Base-by-base conservation (phyloP, 2,329 filamentous ascomycete species). In the Paraphaeosphaeria minitans region DNA sequence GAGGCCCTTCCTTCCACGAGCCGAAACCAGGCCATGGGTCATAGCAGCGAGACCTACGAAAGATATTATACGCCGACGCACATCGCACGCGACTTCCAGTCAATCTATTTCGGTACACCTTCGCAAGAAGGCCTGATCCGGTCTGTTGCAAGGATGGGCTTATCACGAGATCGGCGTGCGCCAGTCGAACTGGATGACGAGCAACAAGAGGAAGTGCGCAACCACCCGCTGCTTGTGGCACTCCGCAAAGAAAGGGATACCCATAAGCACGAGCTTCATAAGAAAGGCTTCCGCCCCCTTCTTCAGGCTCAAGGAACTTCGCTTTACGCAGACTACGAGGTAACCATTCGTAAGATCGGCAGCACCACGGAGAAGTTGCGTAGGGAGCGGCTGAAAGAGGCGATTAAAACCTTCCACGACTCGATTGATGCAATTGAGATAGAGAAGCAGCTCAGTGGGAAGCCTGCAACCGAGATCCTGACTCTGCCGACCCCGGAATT, bases 381-480 rank as follows among this genome's bases (percentile, higher is more conserved):
- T 47, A 27, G 41, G 42, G 12, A 59, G 43, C 19, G 29, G 19
- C 43, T 64, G 27, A 39, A 48, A 35, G 24, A 27, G 16, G 49
- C 50, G 3, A 61, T 61, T 50, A 27, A 42, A 21, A 21, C 53
- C 2, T 64, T 64, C 39, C 33, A 64, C 41, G 27, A 59, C 48
- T 52, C 39, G n/a, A 56, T 64, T 49, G 31, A 64, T 57, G 39
- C 29, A 16, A 62, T 60, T 42, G 35, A 64, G 48, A 64, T 62
- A 58, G 47, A 50, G 3, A 64, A 50, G 33, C 48, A 64, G 27
- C 49, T n/a, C n/a, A n/a, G n/a, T n/a, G n/a, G n/a, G n/a, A n/a
- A n/a, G n/a, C n/a, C n/a, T n/a, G n/a, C n/a, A 21, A 56, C 29
- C 8, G 43, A 64, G n/a, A 50, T 60, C 35, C 37, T 60, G 39